A percentile compares a stretch with the other conserved stretches of the same genome.
phyloP scores from a whole-genome alignment of 2,329 filamentous ascomycete species.

The Xylaria sp. region DNA sequence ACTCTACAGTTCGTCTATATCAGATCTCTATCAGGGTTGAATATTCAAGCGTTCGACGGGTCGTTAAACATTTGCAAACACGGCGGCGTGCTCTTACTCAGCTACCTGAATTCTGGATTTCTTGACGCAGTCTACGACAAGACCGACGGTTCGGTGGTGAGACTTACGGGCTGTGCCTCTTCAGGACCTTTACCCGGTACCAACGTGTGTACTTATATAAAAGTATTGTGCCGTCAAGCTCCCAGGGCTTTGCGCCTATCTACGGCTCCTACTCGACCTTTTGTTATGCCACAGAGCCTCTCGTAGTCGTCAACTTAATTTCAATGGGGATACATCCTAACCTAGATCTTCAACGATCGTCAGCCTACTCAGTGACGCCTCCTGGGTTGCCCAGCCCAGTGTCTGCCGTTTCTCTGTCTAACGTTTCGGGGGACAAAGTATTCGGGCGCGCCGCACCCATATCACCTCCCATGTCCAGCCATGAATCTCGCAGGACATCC shows the following conservation, averaged over 20 bases:
- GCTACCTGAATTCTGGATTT: constrained; percentile 33
- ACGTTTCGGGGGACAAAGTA: constrained; percentile 52
- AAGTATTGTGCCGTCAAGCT: constrained; percentile 7
- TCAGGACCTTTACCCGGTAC: constrained; percentile 33
- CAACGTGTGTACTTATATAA: constrained; percentile 15
- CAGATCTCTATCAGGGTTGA: neutral
- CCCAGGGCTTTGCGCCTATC: constrained; percentile 15
- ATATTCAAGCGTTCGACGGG: constrained; percentile 4
- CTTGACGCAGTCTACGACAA: constrained; percentile 30
- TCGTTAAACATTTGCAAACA: constrained; percentile 5
- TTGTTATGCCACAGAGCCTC: constrained; percentile 34
- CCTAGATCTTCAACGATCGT: constrained; percentile 56
- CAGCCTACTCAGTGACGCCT: constrained; percentile 56
- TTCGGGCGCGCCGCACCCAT: constrained; percentile 53
- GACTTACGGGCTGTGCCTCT: constrained; percentile 34
- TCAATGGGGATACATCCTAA: constrained; percentile 63
- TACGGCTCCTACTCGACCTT: constrained; percentile 1
- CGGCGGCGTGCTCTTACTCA: constrained; percentile 27
- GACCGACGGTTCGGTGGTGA: constrained; percentile 33
- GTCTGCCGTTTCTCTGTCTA: constrained; percentile 54
- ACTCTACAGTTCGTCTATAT: constrained; percentile 1
- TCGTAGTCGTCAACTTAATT: constrained; percentile 31
- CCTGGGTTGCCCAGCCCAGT: constrained; percentile 60
- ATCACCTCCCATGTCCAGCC: constrained; percentile 63
- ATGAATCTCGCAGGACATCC: constrained; percentile 55